A percentile compares a stretch with the other conserved stretches of the same genome.
phyloP scores from a whole-genome alignment of 306 rosid species.

The Vigna hirtella region DNA sequence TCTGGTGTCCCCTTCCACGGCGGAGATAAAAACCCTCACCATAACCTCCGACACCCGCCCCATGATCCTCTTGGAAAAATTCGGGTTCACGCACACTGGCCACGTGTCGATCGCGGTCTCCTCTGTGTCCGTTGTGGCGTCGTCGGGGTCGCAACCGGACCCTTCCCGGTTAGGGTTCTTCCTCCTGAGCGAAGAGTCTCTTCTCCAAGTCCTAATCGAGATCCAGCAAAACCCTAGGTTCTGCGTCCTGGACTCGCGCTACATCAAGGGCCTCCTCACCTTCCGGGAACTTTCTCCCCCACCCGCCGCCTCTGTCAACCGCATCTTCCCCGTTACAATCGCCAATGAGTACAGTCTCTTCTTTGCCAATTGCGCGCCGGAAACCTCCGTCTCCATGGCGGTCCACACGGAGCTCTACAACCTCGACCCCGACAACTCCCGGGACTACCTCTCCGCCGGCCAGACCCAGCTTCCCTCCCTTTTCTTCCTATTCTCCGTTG shows the following conservation, averaged over 20 bases:
- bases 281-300: slow-evolving; percentile 84
- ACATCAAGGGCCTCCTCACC: slow-evolving; percentile 58
- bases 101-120: slow-evolving; percentile 62
- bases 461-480: slow-evolving; percentile 75
- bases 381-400: slow-evolving; percentile 69
- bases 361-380: slow-evolving; percentile 81
- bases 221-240: slow-evolving; percentile 74
- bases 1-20: slow-evolving; percentile 52
- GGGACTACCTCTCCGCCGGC: slow-evolving; percentile 84
- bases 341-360: slow-evolving; percentile 84
- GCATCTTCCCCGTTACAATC: slow-evolving; percentile 56
- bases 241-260: slow-evolving; percentile 75
- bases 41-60: slow-evolving; percentile 71
- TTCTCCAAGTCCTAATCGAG: slow-evolving; percentile 83
- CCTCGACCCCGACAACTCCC: slow-evolving; percentile 57
- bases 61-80: slow-evolving; percentile 86
- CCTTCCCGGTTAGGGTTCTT: slow-evolving; percentile 77
- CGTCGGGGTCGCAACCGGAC: slow-evolving; percentile 27
- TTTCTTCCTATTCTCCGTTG: slow-evolving; percentile 62
- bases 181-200: slow-evolving; percentile 82
- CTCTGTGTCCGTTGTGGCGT: slow-evolving; percentile 54
- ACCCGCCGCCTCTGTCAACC: slow-evolving; percentile 59
- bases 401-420: slow-evolving; percentile 79
- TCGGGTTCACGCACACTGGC: slow-evolving; percentile 91
- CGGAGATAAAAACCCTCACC: slow-evolving; percentile 80